A percentile compares a stretch with the other conserved stretches of the same genome.
These are phyloP conservation scores for Phytophthora hybrid DNA, from an alignment of 352 stramenopile genomes.

Conservation along the genomic window DNA sequence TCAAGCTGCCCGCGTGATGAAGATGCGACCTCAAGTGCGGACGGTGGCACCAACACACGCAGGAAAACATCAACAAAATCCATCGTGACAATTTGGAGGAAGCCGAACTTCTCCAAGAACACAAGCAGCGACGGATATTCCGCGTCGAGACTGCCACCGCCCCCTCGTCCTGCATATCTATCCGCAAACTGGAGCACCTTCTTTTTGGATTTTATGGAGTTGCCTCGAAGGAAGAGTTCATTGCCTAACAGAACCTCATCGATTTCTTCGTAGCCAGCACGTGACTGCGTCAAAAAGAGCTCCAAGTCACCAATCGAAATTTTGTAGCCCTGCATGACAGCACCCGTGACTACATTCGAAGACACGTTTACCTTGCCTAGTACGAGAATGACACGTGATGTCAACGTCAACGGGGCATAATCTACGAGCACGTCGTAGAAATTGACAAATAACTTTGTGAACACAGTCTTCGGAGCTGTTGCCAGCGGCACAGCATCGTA, in stretches of 20 bases:
- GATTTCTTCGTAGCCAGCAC: conserved; percentile 75
- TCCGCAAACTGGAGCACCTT: conserved; percentile 59
- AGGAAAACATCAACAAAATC: conserved; percentile 89
- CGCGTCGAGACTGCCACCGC: conserved; percentile 29
- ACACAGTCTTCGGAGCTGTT: conserved; percentile 79
- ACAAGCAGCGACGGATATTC: conserved; percentile 79
- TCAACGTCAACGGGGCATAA: conserved; percentile 71
- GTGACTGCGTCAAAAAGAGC: conserved; percentile 73
- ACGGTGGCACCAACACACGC: conserved; percentile 63
- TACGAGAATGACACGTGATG: conserved; percentile 78
- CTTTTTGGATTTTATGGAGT: conserved; percentile 36
- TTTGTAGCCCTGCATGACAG: conserved; percentile 90
- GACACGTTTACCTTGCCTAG: conserved; percentile 80
- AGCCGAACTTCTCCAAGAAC: conserved; percentile 84
- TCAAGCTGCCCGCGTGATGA: conserved; percentile 28
- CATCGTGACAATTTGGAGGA: conserved; percentile 87
- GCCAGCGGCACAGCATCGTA: conserved; percentile 76
- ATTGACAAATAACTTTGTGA: conserved; percentile 90
- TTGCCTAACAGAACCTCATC: conserved; percentile 72
- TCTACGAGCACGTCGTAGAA: conserved; percentile 86
- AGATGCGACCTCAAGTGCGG: conserved; percentile 30
- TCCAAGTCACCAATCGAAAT: conserved; percentile 77
- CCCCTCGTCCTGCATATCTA: conserved; percentile 16
- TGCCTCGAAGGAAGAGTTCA: conserved; percentile 56
- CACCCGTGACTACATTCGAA: conserved; percentile 88